Evolutionary conservation across 257 asterid genomes (phyloP), one percentile per base, ranked within the genome.

Genomic region (Nicotiana paniculata): DNA sequence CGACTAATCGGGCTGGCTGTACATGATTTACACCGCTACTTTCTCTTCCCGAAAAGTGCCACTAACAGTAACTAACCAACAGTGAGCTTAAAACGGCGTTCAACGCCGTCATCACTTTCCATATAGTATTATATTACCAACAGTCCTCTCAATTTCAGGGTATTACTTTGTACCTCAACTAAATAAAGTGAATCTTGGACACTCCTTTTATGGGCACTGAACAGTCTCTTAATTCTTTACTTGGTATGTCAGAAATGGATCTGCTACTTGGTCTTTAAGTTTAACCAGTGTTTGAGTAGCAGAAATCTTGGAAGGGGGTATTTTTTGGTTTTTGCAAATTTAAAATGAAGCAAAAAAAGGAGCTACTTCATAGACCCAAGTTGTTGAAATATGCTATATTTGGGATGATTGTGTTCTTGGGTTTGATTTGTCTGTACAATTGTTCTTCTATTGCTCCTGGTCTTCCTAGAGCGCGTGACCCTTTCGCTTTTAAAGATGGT

Each of bases 351-450:
- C 86, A 9, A 11, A 94, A 85, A 81, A 85, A 79, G 18, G 93
- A 90, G 21, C 82, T 70, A 3, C 32, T 83, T 67, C 87, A 82
- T 17, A 79, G 87, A 80, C 76, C 70, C 48, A 89, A 86, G 90
- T 81, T 88, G 86, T 53, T 89, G 18, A 93, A 90, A 93, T 92
- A 83, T 77, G 85, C 81, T 32, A 67, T 91, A 48, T 64, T 90
- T 33, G 93, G 92, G 37, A 54, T 91, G 76, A 62, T 92, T 2
- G 83, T 87, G 87, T 88, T 90, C 54, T 81, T 95, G 69, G 98
- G 93, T 80, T 74, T 95, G 85, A 83, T 90, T 77, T 93, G 97
- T 83, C 84, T 95, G 76, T 91, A 91, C 83, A 88, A 82, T 62
- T 95, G 90, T 70, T 85, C 89, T 1, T 70, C 85, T 67, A 89